Base-by-base conservation (phyloP, 306 rosid genomes). In the Glycine tomentella region DNA sequence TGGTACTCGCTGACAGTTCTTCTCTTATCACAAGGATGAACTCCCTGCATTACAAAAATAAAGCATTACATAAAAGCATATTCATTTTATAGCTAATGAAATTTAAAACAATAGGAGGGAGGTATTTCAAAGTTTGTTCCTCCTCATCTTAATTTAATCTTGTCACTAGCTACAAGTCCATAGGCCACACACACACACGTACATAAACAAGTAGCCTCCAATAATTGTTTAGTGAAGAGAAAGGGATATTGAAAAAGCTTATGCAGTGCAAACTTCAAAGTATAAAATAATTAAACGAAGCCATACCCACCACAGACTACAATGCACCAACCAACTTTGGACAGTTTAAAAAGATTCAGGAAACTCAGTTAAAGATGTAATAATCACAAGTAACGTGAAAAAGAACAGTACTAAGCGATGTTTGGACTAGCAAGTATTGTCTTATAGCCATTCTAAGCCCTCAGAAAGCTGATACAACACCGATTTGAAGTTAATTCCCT, bases 11-110 rank as follows among this genome's bases (percentile, higher is more conserved):
- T 88, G 65, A 94, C 74, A 80, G 91, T 85, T 85, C 93, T 87
- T 86, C 98, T 89, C 88, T 94, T 92, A 80, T 92, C 94, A 79
- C 96, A 92, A 52, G 97, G 97, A 85, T 91, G 96, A 73, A 78
- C 74, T 49, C 96, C 98, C 98, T 94, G 85, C 56, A 86, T 73
- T 12, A 77, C 20, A 65, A 74, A 51, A 61, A 69, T 64, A 77
- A 81, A 59, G 48, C 62, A 5, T 67, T 52, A 50, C 9, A 78
- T 7, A 58, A 16, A 20, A 56, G 70, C 72, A 58, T 25, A 31
- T 20, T 72, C 53, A 59, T 6, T 72, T 44, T 61, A 56, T 64
- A 55, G 51, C 6, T 40, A 51, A 40, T 53, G 40, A 70, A 64
- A 13, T 40, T 70, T n/a, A 33, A 50, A 57, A 64, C 56, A 63